These are phyloP conservation scores for Diaporthe velutina DNA, from an alignment of 2,329 filamentous ascomycete genomes.

Conservation along the genomic window DNA sequence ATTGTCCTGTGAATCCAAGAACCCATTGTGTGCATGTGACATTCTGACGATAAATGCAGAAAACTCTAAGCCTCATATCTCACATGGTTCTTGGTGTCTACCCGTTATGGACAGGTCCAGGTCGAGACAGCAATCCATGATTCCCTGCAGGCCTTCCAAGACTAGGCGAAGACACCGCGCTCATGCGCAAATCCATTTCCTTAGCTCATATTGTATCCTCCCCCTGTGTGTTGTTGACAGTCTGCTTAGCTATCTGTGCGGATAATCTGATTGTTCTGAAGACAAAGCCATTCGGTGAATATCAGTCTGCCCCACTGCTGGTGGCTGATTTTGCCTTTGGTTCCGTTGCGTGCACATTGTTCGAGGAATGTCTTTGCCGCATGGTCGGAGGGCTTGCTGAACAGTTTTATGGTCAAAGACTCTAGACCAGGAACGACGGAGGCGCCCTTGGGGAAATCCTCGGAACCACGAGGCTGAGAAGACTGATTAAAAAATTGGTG, in stretches of 20 bases:
- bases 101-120: too few relatives aligned
- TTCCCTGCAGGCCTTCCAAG: too few relatives aligned
- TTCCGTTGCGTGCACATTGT: background rate
- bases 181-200: background rate
- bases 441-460: fast-evolving
- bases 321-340: background rate
- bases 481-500: too few relatives aligned
- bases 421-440: background rate
- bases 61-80: background rate
- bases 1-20: background rate
- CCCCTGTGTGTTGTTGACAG: background rate
- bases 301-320: fast-evolving
- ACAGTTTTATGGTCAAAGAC: background rate
- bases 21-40: too few relatives aligned
- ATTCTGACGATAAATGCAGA: background rate
- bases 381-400: background rate
- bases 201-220: background rate
- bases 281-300: background rate
- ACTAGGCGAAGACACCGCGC: too few relatives aligned
- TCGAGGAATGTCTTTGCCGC: background rate
- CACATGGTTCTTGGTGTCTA: background rate
- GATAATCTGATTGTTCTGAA: background rate
- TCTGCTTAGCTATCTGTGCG: background rate
- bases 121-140: too few relatives aligned
- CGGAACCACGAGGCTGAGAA: too few relatives aligned